A percentile compares a stretch with the other conserved stretches of the same genome.
These are phyloP conservation scores for Helicostylum pulchrum DNA, from an alignment of 192 early-diverging fungal species.

Conservation along the genomic window DNA sequence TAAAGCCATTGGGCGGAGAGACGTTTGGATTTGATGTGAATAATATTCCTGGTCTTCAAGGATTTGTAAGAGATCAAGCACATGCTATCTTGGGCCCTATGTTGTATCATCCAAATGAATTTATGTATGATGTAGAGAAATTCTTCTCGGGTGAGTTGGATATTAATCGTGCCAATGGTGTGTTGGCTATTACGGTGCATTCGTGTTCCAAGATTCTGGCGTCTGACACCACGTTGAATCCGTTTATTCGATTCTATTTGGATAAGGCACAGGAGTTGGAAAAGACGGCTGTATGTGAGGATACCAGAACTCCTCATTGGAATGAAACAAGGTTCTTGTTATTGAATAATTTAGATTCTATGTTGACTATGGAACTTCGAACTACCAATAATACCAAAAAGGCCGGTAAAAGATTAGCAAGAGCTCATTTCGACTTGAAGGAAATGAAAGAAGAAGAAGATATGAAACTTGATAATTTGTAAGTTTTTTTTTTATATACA, in stretches of 20 bases:
- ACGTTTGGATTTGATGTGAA: constrained; percentile 72
- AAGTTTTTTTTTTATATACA: not conserved
- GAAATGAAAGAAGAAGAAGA: constrained; percentile 17
- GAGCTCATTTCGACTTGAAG: constrained; percentile 13
- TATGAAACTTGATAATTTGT: constrained; percentile 15
- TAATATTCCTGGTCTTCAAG: constrained; percentile 69
- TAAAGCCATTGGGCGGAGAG: constrained; percentile 73
- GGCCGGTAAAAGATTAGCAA: constrained; percentile 23
- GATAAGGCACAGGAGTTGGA: constrained; percentile 33
- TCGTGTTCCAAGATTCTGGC: constrained; percentile 5
- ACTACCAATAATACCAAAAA: constrained; percentile 9
- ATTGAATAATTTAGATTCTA: constrained; percentile 26
- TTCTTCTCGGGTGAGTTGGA: constrained; percentile 35
- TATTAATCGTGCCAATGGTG: constrained; percentile 42
- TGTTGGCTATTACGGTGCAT: constrained; percentile 30
- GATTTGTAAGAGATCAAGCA: constrained; percentile 58
- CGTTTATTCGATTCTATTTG: constrained; percentile 29
- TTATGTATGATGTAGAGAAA: constrained; percentile 32
- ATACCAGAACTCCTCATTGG: constrained; percentile 24
- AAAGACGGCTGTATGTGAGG: constrained; percentile 16
- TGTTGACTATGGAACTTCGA: constrained; percentile 26
- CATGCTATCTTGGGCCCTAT: constrained; percentile 54
- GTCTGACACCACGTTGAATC: constrained; percentile 18
- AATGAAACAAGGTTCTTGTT: constrained; percentile 35
- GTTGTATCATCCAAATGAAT: constrained; percentile 38